phyloP scores from a whole-genome alignment of 331 rosid species.

The Spiraea crenata region DNA sequence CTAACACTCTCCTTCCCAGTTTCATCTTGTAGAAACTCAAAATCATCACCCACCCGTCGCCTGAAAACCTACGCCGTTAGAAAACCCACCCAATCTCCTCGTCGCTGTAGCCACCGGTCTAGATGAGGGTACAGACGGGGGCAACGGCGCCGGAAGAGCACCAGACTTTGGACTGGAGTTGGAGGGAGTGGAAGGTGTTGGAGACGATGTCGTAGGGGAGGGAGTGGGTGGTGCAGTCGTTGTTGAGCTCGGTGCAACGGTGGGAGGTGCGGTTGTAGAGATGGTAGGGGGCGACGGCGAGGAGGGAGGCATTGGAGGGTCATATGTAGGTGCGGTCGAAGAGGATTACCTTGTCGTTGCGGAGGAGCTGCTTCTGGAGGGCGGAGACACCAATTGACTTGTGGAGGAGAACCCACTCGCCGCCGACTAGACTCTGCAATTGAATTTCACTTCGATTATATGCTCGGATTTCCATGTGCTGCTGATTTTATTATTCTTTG shows the following conservation, averaged over 20 bases:
- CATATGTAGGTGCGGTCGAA: slow-evolving; percentile 84
- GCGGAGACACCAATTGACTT: slow-evolving; percentile 73
- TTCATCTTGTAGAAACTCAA: too few species aligned
- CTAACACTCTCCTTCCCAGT: too few species aligned
- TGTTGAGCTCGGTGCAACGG: not conserved
- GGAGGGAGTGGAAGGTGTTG: slow-evolving; percentile 53
- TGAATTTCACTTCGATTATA: too few species aligned
- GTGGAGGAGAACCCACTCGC: slow-evolving; percentile 60
- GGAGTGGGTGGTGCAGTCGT: slow-evolving; percentile 86
- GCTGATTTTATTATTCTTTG: too few species aligned
- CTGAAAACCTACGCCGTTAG: too few species aligned
- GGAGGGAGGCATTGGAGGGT: slow-evolving; percentile 65
- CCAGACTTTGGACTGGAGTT: slow-evolving; percentile 60
- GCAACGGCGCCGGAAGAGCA: slow-evolving; percentile 69
- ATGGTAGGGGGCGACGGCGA: slow-evolving; percentile 20
- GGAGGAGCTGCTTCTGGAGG: slow-evolving; percentile 92
- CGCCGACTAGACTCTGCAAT: too few species aligned
- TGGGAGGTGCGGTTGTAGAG: slow-evolving; percentile 11
- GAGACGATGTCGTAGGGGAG: slow-evolving; percentile 51
- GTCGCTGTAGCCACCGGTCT: slow-evolving; percentile 71
- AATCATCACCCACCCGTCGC: too few species aligned
- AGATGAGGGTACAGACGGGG: slow-evolving; percentile 52
- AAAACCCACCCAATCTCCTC: too few species aligned
- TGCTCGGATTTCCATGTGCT: too few species aligned
- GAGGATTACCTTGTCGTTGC: slow-evolving; percentile 61